These are phyloP conservation scores for Colletotrichum siamense DNA, from an alignment of 2,329 filamentous ascomycete genomes.

Conservation along the genomic window DNA sequence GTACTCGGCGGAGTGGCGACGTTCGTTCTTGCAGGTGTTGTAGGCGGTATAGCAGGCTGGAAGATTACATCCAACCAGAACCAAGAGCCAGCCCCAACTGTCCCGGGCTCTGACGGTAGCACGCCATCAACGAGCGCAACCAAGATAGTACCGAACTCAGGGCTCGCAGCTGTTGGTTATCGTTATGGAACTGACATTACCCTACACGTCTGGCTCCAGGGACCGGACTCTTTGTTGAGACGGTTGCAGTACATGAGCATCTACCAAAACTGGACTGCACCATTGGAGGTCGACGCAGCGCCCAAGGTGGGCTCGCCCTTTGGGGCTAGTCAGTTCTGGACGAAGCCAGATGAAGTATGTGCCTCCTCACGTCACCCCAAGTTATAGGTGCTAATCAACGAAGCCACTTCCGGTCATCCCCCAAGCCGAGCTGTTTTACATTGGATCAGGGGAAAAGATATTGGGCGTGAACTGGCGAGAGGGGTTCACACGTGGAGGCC, in stretches of 20 bases:
- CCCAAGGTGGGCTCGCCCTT: slow-evolving; percentile 7
- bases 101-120: not conserved
- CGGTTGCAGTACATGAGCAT: not conserved
- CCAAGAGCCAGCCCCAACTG: not conserved
- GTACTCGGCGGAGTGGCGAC: not conserved
- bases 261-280: slow-evolving; percentile 1
- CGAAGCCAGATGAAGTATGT: not conserved
- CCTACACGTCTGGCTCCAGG: slow-evolving; percentile 12
- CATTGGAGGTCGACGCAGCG: not conserved
- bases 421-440: slow-evolving; percentile 8
- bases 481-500: not conserved
- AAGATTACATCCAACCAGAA: not conserved
- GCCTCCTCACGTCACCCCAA: not conserved
- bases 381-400: not conserved
- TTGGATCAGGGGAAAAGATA: not conserved
- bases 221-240: not conserved
- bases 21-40: not conserved
- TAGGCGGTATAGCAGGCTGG: slow-evolving; percentile 11
- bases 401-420: not conserved
- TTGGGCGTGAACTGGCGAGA: slow-evolving; percentile 10
- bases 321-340: not conserved
- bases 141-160: slow-evolving; percentile 13
- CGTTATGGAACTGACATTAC: not conserved
- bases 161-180: slow-evolving; percentile 7
- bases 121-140: not conserved